These are phyloP conservation scores for Tuber calosporum DNA, from an alignment of 495 filamentous ascomycete genomes.

Conservation along the genomic window DNA sequence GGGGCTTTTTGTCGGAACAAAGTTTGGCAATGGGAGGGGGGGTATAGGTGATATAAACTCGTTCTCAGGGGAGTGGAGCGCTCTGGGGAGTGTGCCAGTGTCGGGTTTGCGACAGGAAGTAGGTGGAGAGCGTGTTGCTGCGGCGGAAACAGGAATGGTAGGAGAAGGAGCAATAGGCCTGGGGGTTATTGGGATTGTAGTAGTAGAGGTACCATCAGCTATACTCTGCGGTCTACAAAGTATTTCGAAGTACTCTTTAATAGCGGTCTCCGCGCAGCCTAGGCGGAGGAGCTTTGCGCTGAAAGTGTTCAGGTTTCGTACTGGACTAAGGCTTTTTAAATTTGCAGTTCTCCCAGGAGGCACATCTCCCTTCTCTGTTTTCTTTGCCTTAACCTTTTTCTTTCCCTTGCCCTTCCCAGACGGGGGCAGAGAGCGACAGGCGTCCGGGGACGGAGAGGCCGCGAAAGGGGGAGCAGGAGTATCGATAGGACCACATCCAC, in stretches of 20 bases:
- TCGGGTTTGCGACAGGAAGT: background rate
- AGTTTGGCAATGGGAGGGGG: background rate
- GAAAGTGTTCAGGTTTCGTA: background rate
- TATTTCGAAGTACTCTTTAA: background rate
- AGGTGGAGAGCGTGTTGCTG: background rate
- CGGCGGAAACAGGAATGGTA: background rate
- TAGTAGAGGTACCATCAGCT: background rate
- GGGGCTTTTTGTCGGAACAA: background rate
- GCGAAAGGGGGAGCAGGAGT: background rate
- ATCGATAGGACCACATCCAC: background rate
- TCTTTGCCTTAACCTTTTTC: background rate
- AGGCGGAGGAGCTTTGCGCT: background rate
- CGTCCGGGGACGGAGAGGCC: background rate
- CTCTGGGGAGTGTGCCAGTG: background rate
- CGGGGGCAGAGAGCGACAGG: background rate
- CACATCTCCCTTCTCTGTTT: background rate
- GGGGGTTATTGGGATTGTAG: background rate
- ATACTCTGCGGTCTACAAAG: background rate
- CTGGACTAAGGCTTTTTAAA: background rate
- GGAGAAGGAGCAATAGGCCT: background rate
- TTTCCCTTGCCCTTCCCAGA: background rate
- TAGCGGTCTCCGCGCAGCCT: background rate
- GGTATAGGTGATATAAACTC: background rate
- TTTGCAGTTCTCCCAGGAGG: background rate
- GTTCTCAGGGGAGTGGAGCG: background rate